A percentile compares a stretch with the other conserved stretches of the same genome.
Evolutionary conservation across 306 rosid species (phyloP).

Genomic region (Chamaecrista fasciculata): DNA sequence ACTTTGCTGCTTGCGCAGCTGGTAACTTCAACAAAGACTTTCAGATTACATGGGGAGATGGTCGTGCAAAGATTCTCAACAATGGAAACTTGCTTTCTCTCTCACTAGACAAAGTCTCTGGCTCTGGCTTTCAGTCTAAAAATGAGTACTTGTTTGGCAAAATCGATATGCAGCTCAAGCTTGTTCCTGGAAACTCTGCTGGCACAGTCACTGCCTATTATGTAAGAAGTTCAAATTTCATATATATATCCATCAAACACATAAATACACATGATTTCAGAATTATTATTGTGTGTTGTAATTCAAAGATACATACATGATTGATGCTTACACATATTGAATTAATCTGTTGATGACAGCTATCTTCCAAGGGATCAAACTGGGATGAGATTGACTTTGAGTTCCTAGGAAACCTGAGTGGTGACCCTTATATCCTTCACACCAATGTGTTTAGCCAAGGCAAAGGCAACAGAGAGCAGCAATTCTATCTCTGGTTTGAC

Average conservation of each 20-base stretch:
- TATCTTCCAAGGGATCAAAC: constrained; percentile 57
- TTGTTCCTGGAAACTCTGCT: constrained; percentile 39
- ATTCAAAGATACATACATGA: neutral
- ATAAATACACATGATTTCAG: too few relatives aligned
- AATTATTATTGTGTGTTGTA: too few relatives aligned
- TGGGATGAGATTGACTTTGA: constrained; percentile 86
- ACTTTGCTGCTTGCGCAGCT: neutral
- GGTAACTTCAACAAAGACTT: constrained; percentile 26
- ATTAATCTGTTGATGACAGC: too few relatives aligned
- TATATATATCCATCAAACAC: too few relatives aligned
- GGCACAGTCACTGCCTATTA: constrained; percentile 61
- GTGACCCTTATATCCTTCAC: constrained; percentile 73
- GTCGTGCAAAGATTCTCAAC: constrained; percentile 31
- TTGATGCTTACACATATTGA: too few relatives aligned
- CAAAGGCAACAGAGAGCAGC: constrained; percentile 66
- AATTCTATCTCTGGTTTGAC: constrained; percentile 75
- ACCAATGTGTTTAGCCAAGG: constrained; percentile 71
- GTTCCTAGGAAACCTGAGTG: constrained; percentile 69
- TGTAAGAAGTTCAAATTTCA: constrained; percentile 12
- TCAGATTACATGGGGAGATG: constrained; percentile 37
- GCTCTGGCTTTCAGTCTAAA: constrained; percentile 60
- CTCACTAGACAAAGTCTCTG: constrained; percentile 54
- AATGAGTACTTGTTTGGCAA: constrained; percentile 43
- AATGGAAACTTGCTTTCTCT: constrained; percentile 37
- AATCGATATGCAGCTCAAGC: constrained; percentile 42